Percentiles rank a stretch among this genome's conserved stretches.
phyloP scores from a whole-genome alignment of 2,329 filamentous ascomycete genomes.

The Coleophoma crateriformis region DNA sequence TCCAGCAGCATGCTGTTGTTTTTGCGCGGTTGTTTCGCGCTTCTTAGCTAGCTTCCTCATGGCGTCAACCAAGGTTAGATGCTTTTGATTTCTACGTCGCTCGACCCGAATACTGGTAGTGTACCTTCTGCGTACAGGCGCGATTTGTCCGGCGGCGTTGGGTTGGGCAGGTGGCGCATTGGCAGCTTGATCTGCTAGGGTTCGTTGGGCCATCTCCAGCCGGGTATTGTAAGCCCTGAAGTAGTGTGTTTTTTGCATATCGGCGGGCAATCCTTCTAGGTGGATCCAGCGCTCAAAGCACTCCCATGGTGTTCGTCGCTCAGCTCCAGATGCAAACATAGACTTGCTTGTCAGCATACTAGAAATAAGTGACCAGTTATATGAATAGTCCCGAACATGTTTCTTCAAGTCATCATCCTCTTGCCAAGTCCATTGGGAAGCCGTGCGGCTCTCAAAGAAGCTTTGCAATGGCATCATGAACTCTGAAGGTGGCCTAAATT shows the following conservation, averaged over 20 bases:
- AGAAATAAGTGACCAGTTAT: slow-evolving; percentile 96
- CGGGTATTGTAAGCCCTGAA: slow-evolving; percentile 68
- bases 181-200: slow-evolving; percentile 32
- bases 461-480: slow-evolving; percentile 82
- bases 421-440: slow-evolving; percentile 85
- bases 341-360: slow-evolving; percentile 71
- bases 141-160: slow-evolving; percentile 38
- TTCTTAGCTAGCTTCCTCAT: slow-evolving; percentile 97
- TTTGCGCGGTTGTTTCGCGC: slow-evolving; percentile 76
- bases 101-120: slow-evolving; percentile 83
- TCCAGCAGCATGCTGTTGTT: slow-evolving; percentile 75
- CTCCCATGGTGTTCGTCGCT: slow-evolving; percentile 93
- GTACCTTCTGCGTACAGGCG: slow-evolving; percentile 55
- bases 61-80: slow-evolving; percentile 83
- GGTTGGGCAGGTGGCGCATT: slow-evolving; percentile 18
- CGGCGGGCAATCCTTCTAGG: slow-evolving; percentile 81
- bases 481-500: slow-evolving; percentile 89
- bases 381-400: slow-evolving; percentile 86
- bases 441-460: slow-evolving; percentile 82
- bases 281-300: slow-evolving; percentile 97
- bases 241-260: slow-evolving; percentile 94
- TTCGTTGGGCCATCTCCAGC: slow-evolving; percentile 53
- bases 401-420: slow-evolving; percentile 87
- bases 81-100: slow-evolving; percentile 76
- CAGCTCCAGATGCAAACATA: slow-evolving; percentile 75